phyloP scores from a whole-genome alignment of 805 yeast species.

The Ascoidea asiatica region DNA sequence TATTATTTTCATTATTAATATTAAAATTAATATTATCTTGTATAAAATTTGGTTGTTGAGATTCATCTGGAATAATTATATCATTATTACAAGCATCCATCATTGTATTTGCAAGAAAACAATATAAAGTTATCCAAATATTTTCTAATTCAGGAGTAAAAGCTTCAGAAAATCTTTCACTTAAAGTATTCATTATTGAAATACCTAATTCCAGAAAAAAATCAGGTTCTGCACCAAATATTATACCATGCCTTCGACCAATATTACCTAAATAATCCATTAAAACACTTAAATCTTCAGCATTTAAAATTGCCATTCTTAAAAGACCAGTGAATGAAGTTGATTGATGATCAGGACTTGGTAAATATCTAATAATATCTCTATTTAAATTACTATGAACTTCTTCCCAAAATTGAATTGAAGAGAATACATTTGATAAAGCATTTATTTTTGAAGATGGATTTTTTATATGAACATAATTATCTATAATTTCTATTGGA shows the following conservation, averaged over 20 bases:
- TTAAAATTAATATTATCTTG: too few relatives aligned
- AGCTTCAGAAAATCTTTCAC: slow-evolving; percentile 9
- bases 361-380: slow-evolving; percentile 6
- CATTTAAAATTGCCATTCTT: slow-evolving; percentile 9
- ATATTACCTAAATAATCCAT: slow-evolving; percentile 9
- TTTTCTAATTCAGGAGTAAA: slow-evolving; percentile 11
- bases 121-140: slow-evolving; percentile 15
- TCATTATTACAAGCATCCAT: slow-evolving; percentile 15
- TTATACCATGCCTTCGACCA: slow-evolving; percentile 11
- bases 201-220: slow-evolving; percentile 11
- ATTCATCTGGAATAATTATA: too few relatives aligned
- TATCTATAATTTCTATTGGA: slow-evolving; percentile 3
- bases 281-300: slow-evolving; percentile 9
- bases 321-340: slow-evolving; percentile 10
- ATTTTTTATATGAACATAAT: background rate
- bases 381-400: slow-evolving; percentile 8
- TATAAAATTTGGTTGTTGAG: too few relatives aligned
- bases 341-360: slow-evolving; percentile 10
- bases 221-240: slow-evolving; percentile 11
- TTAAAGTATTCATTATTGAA: slow-evolving; percentile 9
- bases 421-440: slow-evolving; percentile 7
- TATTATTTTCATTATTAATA: too few relatives aligned
- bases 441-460: slow-evolving; percentile 2
- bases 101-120: slow-evolving; percentile 16
- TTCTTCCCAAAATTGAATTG: slow-evolving; percentile 10